Percentiles rank a stretch among this genome's conserved stretches.
Evolutionary conservation across 164 flowering plant genomes (phyloP).

Genomic region (Aristolochia californica): DNA sequence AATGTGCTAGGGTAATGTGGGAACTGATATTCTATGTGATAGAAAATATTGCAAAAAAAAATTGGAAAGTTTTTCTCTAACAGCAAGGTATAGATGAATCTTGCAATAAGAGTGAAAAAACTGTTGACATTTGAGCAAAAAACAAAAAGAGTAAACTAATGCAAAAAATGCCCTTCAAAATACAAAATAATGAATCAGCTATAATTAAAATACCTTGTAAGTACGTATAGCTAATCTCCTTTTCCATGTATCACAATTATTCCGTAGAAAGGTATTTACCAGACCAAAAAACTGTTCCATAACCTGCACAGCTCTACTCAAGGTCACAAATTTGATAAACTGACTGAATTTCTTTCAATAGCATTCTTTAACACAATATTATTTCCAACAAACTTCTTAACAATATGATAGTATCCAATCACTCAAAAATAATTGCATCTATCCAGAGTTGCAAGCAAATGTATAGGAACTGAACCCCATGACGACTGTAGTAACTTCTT

Average conservation of each 20-base stretch:
- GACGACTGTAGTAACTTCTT: too few relatives aligned
- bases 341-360: too few relatives aligned
- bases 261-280: constrained; percentile 81
- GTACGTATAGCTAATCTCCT: constrained; percentile 85
- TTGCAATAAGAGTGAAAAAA: background rate
- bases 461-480: background rate
- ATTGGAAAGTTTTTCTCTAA: too few relatives aligned
- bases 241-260: constrained; percentile 72
- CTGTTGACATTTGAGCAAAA: background rate
- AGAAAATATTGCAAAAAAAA: too few relatives aligned
- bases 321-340: too few relatives aligned
- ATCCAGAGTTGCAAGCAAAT: background rate
- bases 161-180: background rate
- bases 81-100: background rate
- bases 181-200: too few relatives aligned
- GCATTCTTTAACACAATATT: too few relatives aligned
- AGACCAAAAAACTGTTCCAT: constrained; percentile 97
- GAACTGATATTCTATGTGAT: too few relatives aligned
- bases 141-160: background rate
- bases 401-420: too few relatives aligned
- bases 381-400: too few relatives aligned
- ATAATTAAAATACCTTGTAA: constrained; percentile 59
- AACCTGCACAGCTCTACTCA: constrained; percentile 62
- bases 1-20: too few relatives aligned
- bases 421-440: too few relatives aligned